Conservation (phyloP, 2,329 filamentous ascomycete genomes). For the Pestalotiopsis sp. region DNA sequence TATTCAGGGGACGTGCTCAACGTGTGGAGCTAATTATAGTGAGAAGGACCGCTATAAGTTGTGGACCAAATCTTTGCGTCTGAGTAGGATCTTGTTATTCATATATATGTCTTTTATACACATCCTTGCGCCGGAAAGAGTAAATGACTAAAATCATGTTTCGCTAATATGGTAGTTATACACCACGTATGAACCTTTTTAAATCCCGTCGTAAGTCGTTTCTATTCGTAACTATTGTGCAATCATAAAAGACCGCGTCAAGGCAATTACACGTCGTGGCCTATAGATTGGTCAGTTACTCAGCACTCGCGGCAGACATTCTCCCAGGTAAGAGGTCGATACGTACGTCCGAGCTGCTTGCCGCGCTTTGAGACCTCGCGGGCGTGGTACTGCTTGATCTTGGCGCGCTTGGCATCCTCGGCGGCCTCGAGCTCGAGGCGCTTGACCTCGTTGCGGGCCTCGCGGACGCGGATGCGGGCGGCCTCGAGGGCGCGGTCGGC, state of each 20-base stretch:
- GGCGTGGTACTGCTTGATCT: conserved; percentile 68
- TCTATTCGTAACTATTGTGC: not conserved
- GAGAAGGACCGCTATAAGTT: not conserved
- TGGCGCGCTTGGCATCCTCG: conserved; percentile 64
- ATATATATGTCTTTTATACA: not conserved
- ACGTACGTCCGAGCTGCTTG: conserved; percentile 69
- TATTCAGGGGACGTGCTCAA: not conserved
- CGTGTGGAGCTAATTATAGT: not conserved
- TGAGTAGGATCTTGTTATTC: not conserved
- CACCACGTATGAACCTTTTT: not conserved
- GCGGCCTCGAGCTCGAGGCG: conserved; percentile 64
- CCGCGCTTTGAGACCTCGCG: conserved; percentile 66
- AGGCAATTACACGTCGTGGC: conserved; percentile 11
- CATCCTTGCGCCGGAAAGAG: not conserved
- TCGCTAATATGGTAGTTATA: not conserved
- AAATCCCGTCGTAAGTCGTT: not conserved
- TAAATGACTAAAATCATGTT: not conserved
- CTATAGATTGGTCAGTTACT: not conserved
- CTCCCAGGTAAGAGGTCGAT: not conserved
- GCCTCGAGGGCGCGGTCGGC: conserved; percentile 63
- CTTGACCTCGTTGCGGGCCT: conserved; percentile 64
- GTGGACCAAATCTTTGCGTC: too few relatives aligned
- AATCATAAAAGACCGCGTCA: conserved; percentile 18
- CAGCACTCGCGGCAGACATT: not conserved
- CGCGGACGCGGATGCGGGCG: conserved; percentile 58